Base-by-base conservation (phyloP, 768 basidiomycete species). In the Leucocoprinus sp. region DNA sequence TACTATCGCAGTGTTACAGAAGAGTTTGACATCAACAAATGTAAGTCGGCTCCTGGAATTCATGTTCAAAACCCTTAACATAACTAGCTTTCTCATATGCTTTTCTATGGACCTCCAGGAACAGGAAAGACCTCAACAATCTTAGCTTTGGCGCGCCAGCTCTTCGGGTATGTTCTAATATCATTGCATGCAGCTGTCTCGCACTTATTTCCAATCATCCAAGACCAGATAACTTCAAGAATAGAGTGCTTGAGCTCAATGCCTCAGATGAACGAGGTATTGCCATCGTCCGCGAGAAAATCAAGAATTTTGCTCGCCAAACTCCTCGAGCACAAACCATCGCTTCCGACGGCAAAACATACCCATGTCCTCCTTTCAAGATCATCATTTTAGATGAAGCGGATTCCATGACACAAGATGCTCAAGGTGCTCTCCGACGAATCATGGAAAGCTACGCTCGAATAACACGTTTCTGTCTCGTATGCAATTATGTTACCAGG, bases 401-500 rank as follows among this genome's bases (percentile, higher is more conserved):
- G 17, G 96, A 99, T 62, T 95, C 92, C 4, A 99, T 99, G 96
- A 99, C 96, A 4, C 95, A 98, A 66, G 96, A 99, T 59, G 96
- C 96, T 4, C 96, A 99, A 62, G 93, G 86, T 26, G 96, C 96
- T 0, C 70, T 99, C 31, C 75, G 96, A 33, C 79, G 96, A n/a
- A 98, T 98, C 60, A 99, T 99, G 96, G 96, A 99, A 64, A 93
- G 82, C n/a, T 93, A 98, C 57, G 90, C 90, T 14, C 77, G 86
- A 45, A 98, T 98, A 60, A 99, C 96, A 24, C 76, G 96, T 4
- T 99, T 99, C 67, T 99, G 96, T 63, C 71, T 99, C 17, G 91
- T 98, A 14, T 99, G 96, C 69, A 99, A 99, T 69, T 99, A 98
- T 62, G 96, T 99, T 37, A 99, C 96, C 3, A 78, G 96, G 95